Evolutionary conservation across 2,329 filamentous ascomycete species (phyloP).

Genomic region (Cercospora sojina): DNA sequence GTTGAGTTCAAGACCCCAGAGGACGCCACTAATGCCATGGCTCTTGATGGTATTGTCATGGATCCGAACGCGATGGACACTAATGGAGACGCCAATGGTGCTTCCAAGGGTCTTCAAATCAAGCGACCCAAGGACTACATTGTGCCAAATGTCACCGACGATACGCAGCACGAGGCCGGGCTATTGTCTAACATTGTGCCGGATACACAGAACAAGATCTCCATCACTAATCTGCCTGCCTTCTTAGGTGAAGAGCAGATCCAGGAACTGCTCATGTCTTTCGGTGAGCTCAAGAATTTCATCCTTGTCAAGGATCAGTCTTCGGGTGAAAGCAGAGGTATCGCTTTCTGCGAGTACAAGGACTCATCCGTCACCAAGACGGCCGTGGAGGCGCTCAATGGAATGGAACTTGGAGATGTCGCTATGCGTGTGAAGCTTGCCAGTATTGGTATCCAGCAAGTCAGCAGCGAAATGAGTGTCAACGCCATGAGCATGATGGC

Average conservation of each 20-base stretch:
- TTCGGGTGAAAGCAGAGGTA: slow-evolving; percentile 78
- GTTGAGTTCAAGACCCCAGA: slow-evolving; percentile 84
- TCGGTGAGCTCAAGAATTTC: slow-evolving; percentile 91
- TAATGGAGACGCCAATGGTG: slow-evolving; percentile 56
- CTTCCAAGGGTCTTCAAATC: slow-evolving; percentile 65
- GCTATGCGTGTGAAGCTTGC: slow-evolving; percentile 83
- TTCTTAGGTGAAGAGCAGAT: slow-evolving; percentile 92
- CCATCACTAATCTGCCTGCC: slow-evolving; percentile 81
- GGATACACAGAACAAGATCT: slow-evolving; percentile 93
- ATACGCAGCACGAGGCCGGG: slow-evolving; percentile 70
- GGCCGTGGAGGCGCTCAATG: slow-evolving; percentile 86
- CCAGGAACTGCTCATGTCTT: slow-evolving; percentile 81
- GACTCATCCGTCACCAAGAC: slow-evolving; percentile 76
- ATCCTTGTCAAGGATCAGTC: slow-evolving; percentile 81
- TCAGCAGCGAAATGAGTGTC: slow-evolving; percentile 90
- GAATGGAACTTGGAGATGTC: slow-evolving; percentile 87
- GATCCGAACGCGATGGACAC: slow-evolving; percentile 59
- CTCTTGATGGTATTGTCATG: slow-evolving; percentile 87
- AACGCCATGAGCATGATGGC: slow-evolving; percentile 98
- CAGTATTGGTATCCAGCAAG: slow-evolving; percentile 91
- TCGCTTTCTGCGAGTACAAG: slow-evolving; percentile 93
- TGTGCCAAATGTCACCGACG: slow-evolving; percentile 74
- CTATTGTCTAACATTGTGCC: slow-evolving; percentile 77
- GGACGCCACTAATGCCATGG: slow-evolving; percentile 88
- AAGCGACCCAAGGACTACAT: slow-evolving; percentile 95